Evolutionary conservation across 495 filamentous ascomycete species (phyloP).

Genomic region (Penicillium malachiteum): DNA sequence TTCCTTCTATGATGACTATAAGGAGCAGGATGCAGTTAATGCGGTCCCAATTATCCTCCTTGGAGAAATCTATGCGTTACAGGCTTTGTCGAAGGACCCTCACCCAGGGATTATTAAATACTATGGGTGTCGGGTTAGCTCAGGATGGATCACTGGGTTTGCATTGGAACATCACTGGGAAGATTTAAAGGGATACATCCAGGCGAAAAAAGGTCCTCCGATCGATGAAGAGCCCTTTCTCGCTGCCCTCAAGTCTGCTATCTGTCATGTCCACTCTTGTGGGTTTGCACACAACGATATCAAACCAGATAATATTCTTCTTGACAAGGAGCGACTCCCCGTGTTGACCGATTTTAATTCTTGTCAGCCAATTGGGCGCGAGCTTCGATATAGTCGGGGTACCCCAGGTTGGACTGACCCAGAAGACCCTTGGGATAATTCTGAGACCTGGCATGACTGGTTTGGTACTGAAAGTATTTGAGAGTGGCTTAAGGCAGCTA

Average conservation of each 20-base stretch:
- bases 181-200: constrained; percentile 19
- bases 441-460: constrained; percentile 28
- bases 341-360: constrained; percentile 37
- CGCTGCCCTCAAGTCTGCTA: constrained; percentile 27
- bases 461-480: constrained; percentile 28
- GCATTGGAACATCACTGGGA: constrained; percentile 26
- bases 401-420: constrained; percentile 30
- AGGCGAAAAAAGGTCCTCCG: not conserved
- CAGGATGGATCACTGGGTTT: constrained; percentile 31
- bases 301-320: constrained; percentile 37
- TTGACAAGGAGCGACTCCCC: constrained; percentile 23
- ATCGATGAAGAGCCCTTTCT: constrained; percentile 26
- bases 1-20: not conserved
- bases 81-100: constrained; percentile 17
- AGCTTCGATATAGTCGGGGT: constrained; percentile 24
- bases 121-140: constrained; percentile 29
- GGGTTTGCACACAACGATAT: constrained; percentile 44
- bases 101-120: constrained; percentile 36
- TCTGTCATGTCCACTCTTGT: constrained; percentile 32
- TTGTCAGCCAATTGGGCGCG: constrained; percentile 21
- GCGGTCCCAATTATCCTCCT: constrained; percentile 2
- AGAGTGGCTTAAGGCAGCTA: constrained; percentile 14
- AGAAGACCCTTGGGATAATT: constrained; percentile 27
- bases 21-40: not conserved
- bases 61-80: constrained; percentile 21